phyloP scores from a whole-genome alignment of 2,329 filamentous ascomycete genomes.

The Rutstroemia sp. region DNA sequence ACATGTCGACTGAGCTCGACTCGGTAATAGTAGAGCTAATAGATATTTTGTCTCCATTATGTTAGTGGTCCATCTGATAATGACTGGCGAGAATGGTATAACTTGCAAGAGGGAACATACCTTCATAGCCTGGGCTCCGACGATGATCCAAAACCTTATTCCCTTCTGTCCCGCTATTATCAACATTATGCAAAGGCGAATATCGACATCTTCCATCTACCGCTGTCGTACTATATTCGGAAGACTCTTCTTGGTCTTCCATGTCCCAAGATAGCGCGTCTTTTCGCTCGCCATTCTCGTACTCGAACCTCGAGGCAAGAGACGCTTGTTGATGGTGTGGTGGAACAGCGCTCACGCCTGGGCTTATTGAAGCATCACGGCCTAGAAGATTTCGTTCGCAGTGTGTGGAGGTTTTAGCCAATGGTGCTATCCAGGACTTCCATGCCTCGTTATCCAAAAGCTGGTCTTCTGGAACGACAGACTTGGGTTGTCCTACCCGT shows the following conservation, averaged over 20 bases:
- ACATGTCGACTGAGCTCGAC: background rate
- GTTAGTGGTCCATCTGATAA: background rate
- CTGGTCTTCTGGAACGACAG: conserved; percentile 18
- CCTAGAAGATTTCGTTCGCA: background rate
- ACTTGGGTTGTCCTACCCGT: conserved; percentile 17
- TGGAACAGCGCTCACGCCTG: conserved; percentile 18
- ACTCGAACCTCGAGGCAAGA: too few relatives aligned
- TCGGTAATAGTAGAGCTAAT: background rate
- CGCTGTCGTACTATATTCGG: too few relatives aligned
- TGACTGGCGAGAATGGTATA: too few relatives aligned
- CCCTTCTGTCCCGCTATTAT: too few relatives aligned
- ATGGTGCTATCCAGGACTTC: conserved; percentile 22
- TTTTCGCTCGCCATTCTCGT: background rate
- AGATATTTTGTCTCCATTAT: background rate
- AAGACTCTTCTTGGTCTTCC: too few relatives aligned
- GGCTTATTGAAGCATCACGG: conserved; percentile 15
- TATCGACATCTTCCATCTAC: too few relatives aligned
- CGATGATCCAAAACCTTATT: too few relatives aligned
- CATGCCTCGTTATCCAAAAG: conserved; percentile 24
- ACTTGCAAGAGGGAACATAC: too few relatives aligned
- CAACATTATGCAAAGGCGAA: too few relatives aligned
- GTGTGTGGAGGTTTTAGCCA: background rate
- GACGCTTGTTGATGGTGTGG: too few relatives aligned
- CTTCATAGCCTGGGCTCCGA: too few relatives aligned
- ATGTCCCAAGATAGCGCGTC: too few relatives aligned